Percentiles rank a stretch among this genome's conserved stretches.
Conservation (phyloP, 2,329 filamentous ascomycete genomes). For the Epichloe aotearoae region DNA sequence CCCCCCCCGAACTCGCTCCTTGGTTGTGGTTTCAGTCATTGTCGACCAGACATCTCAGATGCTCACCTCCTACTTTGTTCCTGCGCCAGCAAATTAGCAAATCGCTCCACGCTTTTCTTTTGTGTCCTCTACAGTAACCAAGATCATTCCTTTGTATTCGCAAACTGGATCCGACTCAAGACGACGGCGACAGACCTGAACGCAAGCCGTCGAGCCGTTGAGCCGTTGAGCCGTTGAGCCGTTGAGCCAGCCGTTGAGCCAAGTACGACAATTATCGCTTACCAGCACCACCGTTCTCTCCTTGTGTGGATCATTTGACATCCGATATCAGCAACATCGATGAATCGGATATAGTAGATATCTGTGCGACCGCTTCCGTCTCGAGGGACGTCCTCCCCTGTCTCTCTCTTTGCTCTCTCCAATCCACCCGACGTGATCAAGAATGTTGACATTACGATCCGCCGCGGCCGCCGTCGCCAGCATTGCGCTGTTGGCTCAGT, state of each 20-base stretch:
- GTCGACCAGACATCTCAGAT: background rate
- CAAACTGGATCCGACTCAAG: no score
- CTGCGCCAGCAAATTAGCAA: background rate
- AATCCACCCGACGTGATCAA: background rate
- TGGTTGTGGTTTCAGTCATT: background rate
- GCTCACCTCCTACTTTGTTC: background rate
- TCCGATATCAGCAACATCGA: background rate
- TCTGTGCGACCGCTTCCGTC: background rate
- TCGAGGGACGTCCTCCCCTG: conserved; percentile 1
- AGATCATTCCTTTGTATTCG: no score
- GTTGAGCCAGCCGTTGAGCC: no score
- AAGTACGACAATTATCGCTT: no score
- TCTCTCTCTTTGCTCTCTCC: background rate
- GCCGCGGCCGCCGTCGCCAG: conserved; percentile 13
- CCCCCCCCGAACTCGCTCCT: background rate
- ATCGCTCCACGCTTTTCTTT: background rate
- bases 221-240: no score
- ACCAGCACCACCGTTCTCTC: background rate
- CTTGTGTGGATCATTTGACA: background rate
- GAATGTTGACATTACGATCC: conserved; percentile 15
- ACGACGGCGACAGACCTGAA: no score
- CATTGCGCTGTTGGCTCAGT: conserved; percentile 11
- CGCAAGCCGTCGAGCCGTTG: no score
- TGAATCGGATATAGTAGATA: background rate
- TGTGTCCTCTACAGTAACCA: background rate